A percentile compares a stretch with the other conserved stretches of the same genome.
These are phyloP conservation scores for Luzula sylvatica DNA, from an alignment of 176 grass and related monocot species.

Conservation along the genomic window DNA sequence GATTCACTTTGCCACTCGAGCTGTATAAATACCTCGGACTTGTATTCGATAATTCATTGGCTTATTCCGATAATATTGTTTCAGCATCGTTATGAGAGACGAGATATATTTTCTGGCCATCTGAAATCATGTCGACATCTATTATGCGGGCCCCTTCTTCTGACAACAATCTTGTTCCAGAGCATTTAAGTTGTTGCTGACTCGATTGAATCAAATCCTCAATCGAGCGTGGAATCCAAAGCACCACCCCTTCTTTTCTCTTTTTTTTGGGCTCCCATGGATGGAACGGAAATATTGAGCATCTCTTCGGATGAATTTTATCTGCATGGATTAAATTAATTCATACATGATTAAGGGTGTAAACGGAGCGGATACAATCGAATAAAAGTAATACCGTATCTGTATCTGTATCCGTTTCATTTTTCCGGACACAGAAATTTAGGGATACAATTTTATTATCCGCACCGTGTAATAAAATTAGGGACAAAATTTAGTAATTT, in stretches of 20 bases:
- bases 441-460: neutral
- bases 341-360: no score
- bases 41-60: neutral
- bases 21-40: no score
- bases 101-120: conserved; percentile 58
- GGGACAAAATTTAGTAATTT: no score
- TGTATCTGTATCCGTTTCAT: no score
- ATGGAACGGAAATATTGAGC: conserved; percentile 71
- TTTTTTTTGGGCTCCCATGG: conserved; percentile 35
- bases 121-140: conserved; percentile 43
- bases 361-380: no score
- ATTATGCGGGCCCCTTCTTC: conserved; percentile 52
- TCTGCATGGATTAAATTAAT: no score
- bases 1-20: neutral
- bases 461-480: no score
- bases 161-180: conserved; percentile 35
- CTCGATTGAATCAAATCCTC: conserved; percentile 45
- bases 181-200: conserved; percentile 40
- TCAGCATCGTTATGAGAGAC: conserved; percentile 34
- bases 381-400: no score
- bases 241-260: conserved; percentile 48
- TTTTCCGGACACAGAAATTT: neutral
- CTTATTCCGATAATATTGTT: neutral
- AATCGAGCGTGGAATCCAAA: conserved; percentile 65
- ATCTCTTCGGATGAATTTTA: conserved; percentile 48